Percentiles rank a stretch among this genome's conserved stretches.
Evolutionary conservation across 1,284 basidiomycete species (phyloP).

Genomic region (Mycena citricolor): DNA sequence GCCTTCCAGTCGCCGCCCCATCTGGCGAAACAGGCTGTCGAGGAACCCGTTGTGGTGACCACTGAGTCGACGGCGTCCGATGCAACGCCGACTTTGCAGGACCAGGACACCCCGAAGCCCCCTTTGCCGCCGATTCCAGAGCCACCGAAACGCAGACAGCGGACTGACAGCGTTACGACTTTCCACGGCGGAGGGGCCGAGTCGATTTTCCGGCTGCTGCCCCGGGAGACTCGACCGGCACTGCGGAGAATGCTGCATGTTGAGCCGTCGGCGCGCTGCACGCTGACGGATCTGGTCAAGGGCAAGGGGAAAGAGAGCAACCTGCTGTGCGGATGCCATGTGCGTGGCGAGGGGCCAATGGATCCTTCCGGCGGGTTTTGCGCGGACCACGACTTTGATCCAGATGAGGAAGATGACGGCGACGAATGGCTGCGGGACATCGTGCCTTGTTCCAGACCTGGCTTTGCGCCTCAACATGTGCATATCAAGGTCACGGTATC

Average conservation of each 20-base stretch:
- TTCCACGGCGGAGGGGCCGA: slow-evolving; percentile 88
- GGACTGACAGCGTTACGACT: slow-evolving; percentile 69
- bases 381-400: slow-evolving; percentile 61
- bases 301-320: slow-evolving; percentile 76
- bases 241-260: slow-evolving; percentile 93
- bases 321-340: slow-evolving; percentile 72
- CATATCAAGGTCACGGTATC: slow-evolving; percentile 72
- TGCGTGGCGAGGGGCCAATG: slow-evolving; percentile 28
- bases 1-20: slow-evolving; percentile 14
- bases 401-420: slow-evolving; percentile 69
- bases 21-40: slow-evolving; percentile 10
- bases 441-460: slow-evolving; percentile 62
- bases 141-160: slow-evolving; percentile 40
- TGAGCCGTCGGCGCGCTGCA: slow-evolving; percentile 87
- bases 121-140: background rate
- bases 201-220: slow-evolving; percentile 95
- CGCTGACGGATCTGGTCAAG: slow-evolving; percentile 88
- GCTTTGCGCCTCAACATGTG: slow-evolving; percentile 49
- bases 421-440: slow-evolving; percentile 80
- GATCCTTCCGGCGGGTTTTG: slow-evolving; percentile 38
- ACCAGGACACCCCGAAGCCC: slow-evolving; percentile 15
- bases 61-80: slow-evolving; percentile 2
- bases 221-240: slow-evolving; percentile 87
- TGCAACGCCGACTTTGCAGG: background rate
- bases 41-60: slow-evolving; percentile 1